These are phyloP conservation scores for Flagelloscypha sp. DNA, from an alignment of 768 basidiomycete genomes.

Conservation along the genomic window DNA sequence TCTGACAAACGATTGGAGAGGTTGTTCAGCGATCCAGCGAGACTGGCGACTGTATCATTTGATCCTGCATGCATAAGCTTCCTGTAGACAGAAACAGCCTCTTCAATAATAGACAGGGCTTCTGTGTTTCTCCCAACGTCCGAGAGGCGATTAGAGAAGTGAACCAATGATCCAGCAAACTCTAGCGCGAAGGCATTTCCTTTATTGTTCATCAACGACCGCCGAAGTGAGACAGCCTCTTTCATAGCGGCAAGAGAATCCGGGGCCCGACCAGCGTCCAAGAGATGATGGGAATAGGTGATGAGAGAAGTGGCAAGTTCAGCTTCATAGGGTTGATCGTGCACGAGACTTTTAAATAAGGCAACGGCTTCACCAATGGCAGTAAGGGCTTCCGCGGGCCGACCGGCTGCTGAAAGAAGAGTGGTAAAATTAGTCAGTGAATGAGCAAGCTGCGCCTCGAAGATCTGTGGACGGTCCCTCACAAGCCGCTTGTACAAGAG, in stretches of 20 bases:
- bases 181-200: neutral
- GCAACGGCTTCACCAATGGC: neutral
- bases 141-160: neutral
- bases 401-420: neutral
- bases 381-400: neutral
- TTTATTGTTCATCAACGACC: no score
- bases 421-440: neutral
- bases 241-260: neutral
- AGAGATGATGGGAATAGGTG: neutral
- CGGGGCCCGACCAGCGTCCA: neutral
- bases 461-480: neutral
- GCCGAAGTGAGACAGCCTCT: neutral
- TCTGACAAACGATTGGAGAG: no score
- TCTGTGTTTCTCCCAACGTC: neutral
- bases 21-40: neutral
- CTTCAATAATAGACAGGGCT: neutral
- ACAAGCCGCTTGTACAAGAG: neutral
- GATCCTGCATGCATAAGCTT: neutral
- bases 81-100: neutral
- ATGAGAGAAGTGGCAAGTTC: slow-evolving; percentile 3
- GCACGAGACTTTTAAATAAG: neutral
- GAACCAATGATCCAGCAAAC: neutral
- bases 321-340: neutral
- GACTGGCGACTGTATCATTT: no score
- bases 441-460: neutral